A percentile compares a stretch with the other conserved stretches of the same genome.
Conservation (phyloP, 441 rosid genomes). For the Hura crepitans region DNA sequence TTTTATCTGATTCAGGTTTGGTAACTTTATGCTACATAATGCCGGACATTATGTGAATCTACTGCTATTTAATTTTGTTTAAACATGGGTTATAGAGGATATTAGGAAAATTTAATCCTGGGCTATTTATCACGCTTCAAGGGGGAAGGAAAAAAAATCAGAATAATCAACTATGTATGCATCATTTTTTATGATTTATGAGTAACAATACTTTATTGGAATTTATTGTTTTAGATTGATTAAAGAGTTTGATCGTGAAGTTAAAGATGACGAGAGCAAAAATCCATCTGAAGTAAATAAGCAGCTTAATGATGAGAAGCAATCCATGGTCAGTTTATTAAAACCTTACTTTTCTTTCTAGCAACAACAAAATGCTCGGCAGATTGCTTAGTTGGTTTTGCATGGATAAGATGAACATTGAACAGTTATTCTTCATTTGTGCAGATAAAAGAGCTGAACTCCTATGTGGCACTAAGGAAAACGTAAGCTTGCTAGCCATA, state of each 20-base stretch:
- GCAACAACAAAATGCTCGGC: background rate
- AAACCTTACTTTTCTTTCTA: conserved; percentile 3
- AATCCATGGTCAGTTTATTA: conserved; percentile 66
- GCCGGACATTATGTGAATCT: background rate
- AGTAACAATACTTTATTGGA: conserved; percentile 5
- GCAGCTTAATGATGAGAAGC: conserved; percentile 90
- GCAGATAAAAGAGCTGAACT: conserved; percentile 96
- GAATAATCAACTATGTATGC: background rate
- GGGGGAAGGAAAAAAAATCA: background rate
- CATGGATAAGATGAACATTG: conserved; percentile 8
- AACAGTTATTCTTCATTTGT: conserved; percentile 14
- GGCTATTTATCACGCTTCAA: background rate
- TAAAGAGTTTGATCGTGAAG: conserved; percentile 85
- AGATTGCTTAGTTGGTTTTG: background rate
- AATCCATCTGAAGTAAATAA: conserved; percentile 68
- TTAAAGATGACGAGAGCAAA: conserved; percentile 68
- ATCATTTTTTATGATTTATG: background rate
- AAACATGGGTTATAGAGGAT: background rate
- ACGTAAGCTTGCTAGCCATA: conserved; percentile 50
- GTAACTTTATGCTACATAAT: background rate
- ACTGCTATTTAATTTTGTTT: background rate
- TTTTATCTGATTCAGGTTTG: conserved; percentile 2
- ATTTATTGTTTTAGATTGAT: conserved; percentile 52
- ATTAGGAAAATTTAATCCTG: background rate
- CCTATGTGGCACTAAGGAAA: conserved; percentile 89